A percentile compares a stretch with the other conserved stretches of the same genome.
These are phyloP conservation scores for Taxawa tesnikishii DNA, from an alignment of 2,329 filamentous ascomycete species.

Conservation along the genomic window DNA sequence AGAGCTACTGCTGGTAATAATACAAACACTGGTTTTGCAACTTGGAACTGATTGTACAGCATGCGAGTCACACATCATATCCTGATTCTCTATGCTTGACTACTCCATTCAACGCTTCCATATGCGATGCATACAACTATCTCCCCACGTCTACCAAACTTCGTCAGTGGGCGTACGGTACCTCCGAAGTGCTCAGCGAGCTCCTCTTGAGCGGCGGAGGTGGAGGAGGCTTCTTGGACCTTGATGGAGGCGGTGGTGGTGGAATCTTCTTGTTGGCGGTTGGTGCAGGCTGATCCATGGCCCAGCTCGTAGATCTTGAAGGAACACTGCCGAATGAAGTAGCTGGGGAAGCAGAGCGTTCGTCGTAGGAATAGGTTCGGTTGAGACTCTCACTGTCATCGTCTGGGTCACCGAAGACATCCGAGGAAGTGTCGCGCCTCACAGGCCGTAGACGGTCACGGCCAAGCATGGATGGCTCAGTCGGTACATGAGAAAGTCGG, in stretches of 20 bases:
- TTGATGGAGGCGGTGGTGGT: conserved; percentile 50
- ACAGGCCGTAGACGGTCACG: conserved; percentile 31
- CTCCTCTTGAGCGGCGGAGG: conserved; percentile 52
- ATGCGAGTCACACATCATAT: too few species aligned
- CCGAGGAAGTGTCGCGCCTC: conserved; percentile 18
- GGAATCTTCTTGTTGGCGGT: conserved; percentile 34
- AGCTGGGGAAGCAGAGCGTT: conserved; percentile 42
- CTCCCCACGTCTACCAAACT: too few species aligned
- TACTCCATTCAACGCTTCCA: too few species aligned
- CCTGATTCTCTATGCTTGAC: too few species aligned
- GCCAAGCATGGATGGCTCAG: conserved; percentile 40
- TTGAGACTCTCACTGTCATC: conserved; percentile 42
- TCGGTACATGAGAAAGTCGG: conserved; percentile 39
- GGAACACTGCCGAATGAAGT: conserved; percentile 34
- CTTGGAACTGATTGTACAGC: too few species aligned
- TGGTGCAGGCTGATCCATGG: conserved; percentile 15
- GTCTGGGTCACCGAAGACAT: conserved; percentile 38
- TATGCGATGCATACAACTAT: too few species aligned
- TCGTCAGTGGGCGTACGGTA: conserved; percentile 13
- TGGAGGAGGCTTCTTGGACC: conserved; percentile 51
- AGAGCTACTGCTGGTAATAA: too few species aligned
- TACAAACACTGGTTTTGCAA: too few species aligned
- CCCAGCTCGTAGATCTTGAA: conserved; percentile 40
- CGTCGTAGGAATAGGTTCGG: conserved; percentile 36
- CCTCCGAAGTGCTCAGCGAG: conserved; percentile 29